phyloP scores from a whole-genome alignment of 2,329 filamentous ascomycete genomes.

The Ascochyta clinopodiicola region DNA sequence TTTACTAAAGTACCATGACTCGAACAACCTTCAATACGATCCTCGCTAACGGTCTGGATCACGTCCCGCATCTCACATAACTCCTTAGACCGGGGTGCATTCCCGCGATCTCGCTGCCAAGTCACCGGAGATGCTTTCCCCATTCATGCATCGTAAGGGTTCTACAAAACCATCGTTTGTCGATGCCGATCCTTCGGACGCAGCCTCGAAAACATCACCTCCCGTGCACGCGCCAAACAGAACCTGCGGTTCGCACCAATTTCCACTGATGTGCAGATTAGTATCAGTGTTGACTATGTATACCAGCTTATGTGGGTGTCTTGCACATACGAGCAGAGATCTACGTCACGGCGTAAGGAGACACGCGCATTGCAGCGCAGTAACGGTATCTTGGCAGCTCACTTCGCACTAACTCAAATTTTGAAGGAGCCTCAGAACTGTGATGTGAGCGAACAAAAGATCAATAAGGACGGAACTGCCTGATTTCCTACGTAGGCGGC shows the following conservation, averaged over 20 bases:
- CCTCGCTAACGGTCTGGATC: conserved; percentile 10
- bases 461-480: too few species aligned
- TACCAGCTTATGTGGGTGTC: too few species aligned
- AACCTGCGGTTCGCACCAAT: conserved; percentile 2
- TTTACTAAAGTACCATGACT: conserved; percentile 1
- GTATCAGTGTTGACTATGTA: too few species aligned
- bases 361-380: too few species aligned
- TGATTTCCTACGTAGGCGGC: too few species aligned
- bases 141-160: conserved; percentile 5
- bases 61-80: not conserved
- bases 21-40: not conserved
- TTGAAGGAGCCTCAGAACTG: too few species aligned
- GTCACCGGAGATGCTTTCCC: conserved; percentile 10
- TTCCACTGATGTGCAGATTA: not conserved
- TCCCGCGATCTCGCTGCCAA: conserved; percentile 4
- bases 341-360: too few species aligned
- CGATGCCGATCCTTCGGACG: conserved; percentile 9
- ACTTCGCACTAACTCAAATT: too few species aligned
- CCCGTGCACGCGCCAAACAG: not conserved
- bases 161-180: conserved; percentile 2
- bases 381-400: too few species aligned
- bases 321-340: too few species aligned
- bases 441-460: too few species aligned
- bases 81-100: not conserved
- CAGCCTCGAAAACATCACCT: conserved; percentile 3